Evolutionary conservation across 75 land plant species (phyloP).

Genomic region (Selaginella moellendorffii): DNA sequence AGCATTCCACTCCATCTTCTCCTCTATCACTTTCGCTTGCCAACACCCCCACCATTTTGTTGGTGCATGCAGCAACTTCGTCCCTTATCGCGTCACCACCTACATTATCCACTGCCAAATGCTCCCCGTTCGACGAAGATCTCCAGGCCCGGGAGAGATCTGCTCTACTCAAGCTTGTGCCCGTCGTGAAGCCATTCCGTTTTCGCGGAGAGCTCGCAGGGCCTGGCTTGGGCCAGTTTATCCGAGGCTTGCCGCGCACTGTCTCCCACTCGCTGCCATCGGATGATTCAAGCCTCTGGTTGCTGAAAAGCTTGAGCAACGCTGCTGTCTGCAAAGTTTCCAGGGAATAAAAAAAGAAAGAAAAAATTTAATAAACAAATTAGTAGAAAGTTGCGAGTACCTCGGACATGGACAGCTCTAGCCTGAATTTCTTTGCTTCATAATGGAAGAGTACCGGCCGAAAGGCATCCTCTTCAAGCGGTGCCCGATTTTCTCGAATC

Average conservation of each 20-base stretch:
- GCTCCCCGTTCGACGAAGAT: neutral
- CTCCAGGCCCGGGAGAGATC: neutral
- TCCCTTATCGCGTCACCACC: neutral
- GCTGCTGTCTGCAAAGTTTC: constrained; percentile 18
- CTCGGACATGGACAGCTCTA: constrained; percentile 24
- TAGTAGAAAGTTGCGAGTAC: constrained; percentile 9
- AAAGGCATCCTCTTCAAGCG: constrained; percentile 23
- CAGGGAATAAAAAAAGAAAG: neutral
- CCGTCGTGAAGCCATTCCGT: neutral
- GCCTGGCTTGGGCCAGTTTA: constrained; percentile 1
- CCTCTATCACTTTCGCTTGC: too few species aligned
- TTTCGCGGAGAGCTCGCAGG: neutral
- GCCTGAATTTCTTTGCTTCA: constrained; percentile 23
- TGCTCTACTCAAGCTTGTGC: neutral
- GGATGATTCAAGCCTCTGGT: constrained; percentile 4
- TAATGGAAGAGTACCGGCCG: constrained; percentile 19
- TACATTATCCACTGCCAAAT: neutral
- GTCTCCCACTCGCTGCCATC: constrained; percentile 20
- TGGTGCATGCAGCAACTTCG: too few species aligned
- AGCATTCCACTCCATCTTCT: constrained; percentile 5
- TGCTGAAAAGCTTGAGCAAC: constrained; percentile 23
- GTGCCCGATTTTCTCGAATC: constrained; percentile 19
- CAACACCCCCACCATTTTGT: too few species aligned
- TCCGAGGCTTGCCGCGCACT: constrained; percentile 12
- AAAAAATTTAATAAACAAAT: neutral